Conservation (phyloP, 1,284 basidiomycete genomes). For the Mycena citricolor region DNA sequence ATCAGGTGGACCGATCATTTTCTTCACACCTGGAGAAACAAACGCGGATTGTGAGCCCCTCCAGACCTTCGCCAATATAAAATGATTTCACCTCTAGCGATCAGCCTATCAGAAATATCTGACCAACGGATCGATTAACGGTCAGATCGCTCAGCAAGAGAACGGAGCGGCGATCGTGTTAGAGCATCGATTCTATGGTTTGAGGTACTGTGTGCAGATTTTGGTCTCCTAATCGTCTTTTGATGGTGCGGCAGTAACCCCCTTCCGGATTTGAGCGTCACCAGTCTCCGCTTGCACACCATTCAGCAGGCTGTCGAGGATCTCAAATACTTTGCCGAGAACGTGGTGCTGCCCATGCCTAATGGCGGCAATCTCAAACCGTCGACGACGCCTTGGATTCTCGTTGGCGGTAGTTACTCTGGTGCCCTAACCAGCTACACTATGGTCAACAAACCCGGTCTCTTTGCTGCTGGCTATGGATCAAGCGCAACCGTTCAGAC, state of each 20-base stretch:
- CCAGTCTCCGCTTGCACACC: constrained; percentile 58
- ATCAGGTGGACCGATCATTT: constrained; percentile 65
- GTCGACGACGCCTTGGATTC: constrained; percentile 62
- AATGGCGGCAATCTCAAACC: constrained; percentile 58
- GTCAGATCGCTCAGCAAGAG: constrained; percentile 65
- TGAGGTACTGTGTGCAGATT: constrained; percentile 18
- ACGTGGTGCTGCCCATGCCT: constrained; percentile 65
- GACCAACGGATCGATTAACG: constrained; percentile 64
- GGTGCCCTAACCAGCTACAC: constrained; percentile 69
- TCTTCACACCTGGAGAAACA: constrained; percentile 50
- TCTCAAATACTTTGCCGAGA: constrained; percentile 67
- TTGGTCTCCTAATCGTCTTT: neutral
- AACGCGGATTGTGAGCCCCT: constrained; percentile 34
- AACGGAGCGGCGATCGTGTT: constrained; percentile 59
- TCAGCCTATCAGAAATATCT: constrained; percentile 56
- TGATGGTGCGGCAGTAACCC: constrained; percentile 59
- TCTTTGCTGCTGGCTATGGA: constrained; percentile 69
- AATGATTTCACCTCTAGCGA: constrained; percentile 4
- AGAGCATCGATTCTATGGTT: constrained; percentile 50
- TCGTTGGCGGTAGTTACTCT: constrained; percentile 71
- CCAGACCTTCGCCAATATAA: neutral
- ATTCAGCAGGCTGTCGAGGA: constrained; percentile 74
- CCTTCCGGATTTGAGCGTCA: constrained; percentile 56
- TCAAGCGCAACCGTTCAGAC: constrained; percentile 74
- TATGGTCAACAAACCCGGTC: constrained; percentile 64